A percentile compares a stretch with the other conserved stretches of the same genome.
phyloP scores from a whole-genome alignment of 345 rosid genomes.

The Ceriops decandra region DNA sequence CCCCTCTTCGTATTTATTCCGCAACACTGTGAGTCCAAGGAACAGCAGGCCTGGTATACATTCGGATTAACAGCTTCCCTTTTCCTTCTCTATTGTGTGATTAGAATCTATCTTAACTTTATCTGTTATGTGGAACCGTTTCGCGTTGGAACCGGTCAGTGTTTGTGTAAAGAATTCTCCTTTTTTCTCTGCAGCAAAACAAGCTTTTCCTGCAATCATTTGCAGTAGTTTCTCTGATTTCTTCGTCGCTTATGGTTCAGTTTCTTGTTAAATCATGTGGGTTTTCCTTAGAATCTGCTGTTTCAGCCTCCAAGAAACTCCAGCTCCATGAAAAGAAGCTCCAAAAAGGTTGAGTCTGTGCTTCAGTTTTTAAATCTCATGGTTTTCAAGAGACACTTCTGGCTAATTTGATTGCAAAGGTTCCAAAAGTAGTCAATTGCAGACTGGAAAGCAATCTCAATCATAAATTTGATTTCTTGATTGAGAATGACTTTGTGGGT shows the following conservation, averaged over 20 bases:
- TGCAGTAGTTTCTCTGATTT: not conserved
- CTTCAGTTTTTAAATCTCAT: slow-evolving; percentile 12
- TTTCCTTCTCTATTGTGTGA: too few species aligned
- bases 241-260: slow-evolving; percentile 9
- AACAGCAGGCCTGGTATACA: too few species aligned
- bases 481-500: slow-evolving; percentile 13
- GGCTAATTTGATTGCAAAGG: slow-evolving; percentile 15
- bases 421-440: slow-evolving; percentile 2
- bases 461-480: slow-evolving; percentile 23
- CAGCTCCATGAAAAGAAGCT: slow-evolving; percentile 7
- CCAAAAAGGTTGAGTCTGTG: slow-evolving; percentile 2
- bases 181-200: not conserved
- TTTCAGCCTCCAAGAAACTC: slow-evolving; percentile 16
- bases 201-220: not conserved
- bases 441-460: slow-evolving; percentile 4
- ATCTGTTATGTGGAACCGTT: too few species aligned
- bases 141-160: not conserved
- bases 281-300: slow-evolving; percentile 19
- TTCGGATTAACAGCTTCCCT: too few species aligned
- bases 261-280: slow-evolving; percentile 23
- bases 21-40: too few species aligned
- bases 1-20: too few species aligned
- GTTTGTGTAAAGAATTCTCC: not conserved
- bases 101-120: too few species aligned
- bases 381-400: slow-evolving; percentile 14